These are phyloP conservation scores for Amaranthus hypochondriacus DNA, from an alignment of 148 eudicot species.

Conservation along the genomic window DNA sequence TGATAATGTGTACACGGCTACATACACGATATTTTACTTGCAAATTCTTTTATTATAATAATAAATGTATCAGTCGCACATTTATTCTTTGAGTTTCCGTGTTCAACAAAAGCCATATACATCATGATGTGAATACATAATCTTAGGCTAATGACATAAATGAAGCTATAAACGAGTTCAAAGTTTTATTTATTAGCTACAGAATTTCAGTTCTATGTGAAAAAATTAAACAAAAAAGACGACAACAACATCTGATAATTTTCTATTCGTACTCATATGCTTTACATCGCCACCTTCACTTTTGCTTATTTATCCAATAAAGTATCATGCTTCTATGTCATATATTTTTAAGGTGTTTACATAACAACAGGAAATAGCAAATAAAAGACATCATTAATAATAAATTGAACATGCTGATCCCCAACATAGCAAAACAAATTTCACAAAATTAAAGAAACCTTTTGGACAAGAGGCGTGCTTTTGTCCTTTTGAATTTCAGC, in stretches of 20 bases:
- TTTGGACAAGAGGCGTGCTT: constrained; percentile 86
- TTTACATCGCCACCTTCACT: constrained; percentile 95
- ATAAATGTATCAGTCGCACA: too few species aligned
- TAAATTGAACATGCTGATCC: not conserved
- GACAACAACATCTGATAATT: constrained; percentile 65
- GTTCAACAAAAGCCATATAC: too few species aligned
- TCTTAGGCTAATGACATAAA: too few species aligned
- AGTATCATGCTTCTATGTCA: constrained; percentile 7
- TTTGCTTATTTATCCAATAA: constrained; percentile 23
- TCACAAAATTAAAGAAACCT: constrained; percentile 40
- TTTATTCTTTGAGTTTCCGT: too few species aligned
- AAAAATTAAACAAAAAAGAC: constrained; percentile 28
- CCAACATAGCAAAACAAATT: not conserved
- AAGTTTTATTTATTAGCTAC: too few species aligned
- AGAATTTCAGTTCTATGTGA: too few species aligned
- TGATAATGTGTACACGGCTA: too few species aligned
- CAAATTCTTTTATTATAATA: too few species aligned
- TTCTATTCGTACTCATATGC: constrained; percentile 52
- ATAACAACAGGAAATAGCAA: constrained; percentile 14
- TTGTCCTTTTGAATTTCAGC: constrained; percentile 85
- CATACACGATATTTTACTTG: too few species aligned
- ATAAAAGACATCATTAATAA: constrained; percentile 6
- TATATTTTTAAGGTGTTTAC: not conserved
- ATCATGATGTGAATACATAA: too few species aligned
- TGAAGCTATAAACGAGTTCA: too few species aligned